Conservation (phyloP, 164 flowering plant genomes). For the Vitis amurensis region DNA sequence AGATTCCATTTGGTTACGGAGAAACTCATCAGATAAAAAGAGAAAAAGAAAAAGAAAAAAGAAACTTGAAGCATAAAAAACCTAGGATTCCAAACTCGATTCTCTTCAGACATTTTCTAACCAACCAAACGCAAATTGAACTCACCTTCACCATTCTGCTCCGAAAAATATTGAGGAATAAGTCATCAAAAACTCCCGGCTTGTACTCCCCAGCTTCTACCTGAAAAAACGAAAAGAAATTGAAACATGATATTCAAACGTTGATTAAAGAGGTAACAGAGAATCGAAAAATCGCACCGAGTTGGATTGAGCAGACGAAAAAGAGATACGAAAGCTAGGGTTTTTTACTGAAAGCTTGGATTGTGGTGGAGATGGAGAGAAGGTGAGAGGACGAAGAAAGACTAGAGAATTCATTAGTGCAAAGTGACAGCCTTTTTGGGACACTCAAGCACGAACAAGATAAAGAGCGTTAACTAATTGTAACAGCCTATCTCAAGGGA, state of each 20-base stretch:
- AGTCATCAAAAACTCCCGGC: slow-evolving; percentile 49
- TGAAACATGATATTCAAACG: background rate
- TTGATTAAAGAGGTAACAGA: background rate
- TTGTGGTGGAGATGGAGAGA: slow-evolving; percentile 8
- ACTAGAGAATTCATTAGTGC: slow-evolving; percentile 29
- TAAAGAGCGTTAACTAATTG: no score
- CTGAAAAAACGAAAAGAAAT: slow-evolving; percentile 17
- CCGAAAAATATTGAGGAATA: slow-evolving; percentile 64
- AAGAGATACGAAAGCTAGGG: slow-evolving; percentile 22
- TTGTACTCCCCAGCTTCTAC: slow-evolving; percentile 31
- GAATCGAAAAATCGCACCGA: slow-evolving; percentile 26
- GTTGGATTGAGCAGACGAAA: slow-evolving; percentile 25
- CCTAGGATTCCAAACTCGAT: no score
- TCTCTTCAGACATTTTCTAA: background rate
- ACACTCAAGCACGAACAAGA: no score
- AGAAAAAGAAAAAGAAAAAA: no score
- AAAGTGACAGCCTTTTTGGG: no score
- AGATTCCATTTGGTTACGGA: no score
- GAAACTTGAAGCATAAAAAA: no score
- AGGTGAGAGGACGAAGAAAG: slow-evolving; percentile 20
- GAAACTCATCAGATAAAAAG: no score
- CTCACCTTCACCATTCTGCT: slow-evolving; percentile 70
- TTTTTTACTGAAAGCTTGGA: background rate
- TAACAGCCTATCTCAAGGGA: no score
- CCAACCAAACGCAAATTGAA: background rate